Conservation (phyloP, 176 grass and related monocot genomes). For the barley (Hordeum vulgare) region MorexV3_pseudomolecules_assembly NC_058521.1:60926480-60926979, state of each 20-base stretch:
- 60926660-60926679: background rate
- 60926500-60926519: background rate
- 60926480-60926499: background rate
- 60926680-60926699: background rate
- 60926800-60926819: background rate
- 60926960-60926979: background rate
- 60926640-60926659: background rate
- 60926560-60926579: slow-evolving; percentile 5
- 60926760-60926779: background rate
- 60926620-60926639: background rate
- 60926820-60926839: background rate
- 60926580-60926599: background rate
- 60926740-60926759: background rate
- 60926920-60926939: no score
- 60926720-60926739: background rate
- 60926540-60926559: background rate
- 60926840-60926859: background rate
- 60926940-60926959: background rate
- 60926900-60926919: background rate
- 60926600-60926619: background rate
- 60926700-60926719: background rate
- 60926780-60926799: background rate
- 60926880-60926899: background rate
- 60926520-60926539: background rate
- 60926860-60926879: background rate